Evolutionary conservation across 2,329 filamentous ascomycete species (phyloP), one percentile per base, ranked within the genome.

Genomic region (Claviceps citrina): DNA sequence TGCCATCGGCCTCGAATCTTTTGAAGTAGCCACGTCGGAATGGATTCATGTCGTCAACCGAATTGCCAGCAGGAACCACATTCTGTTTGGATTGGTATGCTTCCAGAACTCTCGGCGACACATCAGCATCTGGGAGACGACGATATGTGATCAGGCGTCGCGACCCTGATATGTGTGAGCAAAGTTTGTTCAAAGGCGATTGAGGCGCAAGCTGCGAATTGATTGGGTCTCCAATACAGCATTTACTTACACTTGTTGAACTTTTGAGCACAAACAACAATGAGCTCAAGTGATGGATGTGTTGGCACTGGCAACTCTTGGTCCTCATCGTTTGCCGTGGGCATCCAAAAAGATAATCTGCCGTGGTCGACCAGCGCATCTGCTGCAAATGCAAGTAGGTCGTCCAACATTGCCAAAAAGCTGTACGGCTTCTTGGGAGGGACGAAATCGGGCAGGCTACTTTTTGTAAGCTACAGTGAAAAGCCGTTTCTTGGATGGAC

Each of bases 271-370:
- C 86, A 94, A 24, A 86, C 73, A 32, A 72, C 77, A 16, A 86
- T 70, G 19, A 89, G 63, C 51, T 81, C 72, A 12, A 98, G 63
- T 42, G 73, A 75, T 0, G 82, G 81, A 55, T 96, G 85, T 16
- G 68, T 70, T 0, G 89, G 89, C 12, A 89, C 71, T 0, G 75
- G 67, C 18, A 94, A 75, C 54, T 89, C 82, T 43, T 80, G 73
- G 36, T 84, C 72, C 50, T 85, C 73, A 49, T 85, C 73, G 53
- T 84, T 86, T 22, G 85, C 80, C 0, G 86, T 93, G 0, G 91
- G 91, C 84, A 96, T 93, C 91, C 91, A 98, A 66, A 98, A 93
- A 7, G 82, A 84, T 8, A 98, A 58, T 22, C 91, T 70, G 0
- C 85, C 91, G 46, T 76, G 63, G 39, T 84, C 78, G 7, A 94